These are phyloP conservation scores for Hypomyces perniciosus DNA, from an alignment of 2,329 filamentous ascomycete species.

Conservation along the genomic window DNA sequence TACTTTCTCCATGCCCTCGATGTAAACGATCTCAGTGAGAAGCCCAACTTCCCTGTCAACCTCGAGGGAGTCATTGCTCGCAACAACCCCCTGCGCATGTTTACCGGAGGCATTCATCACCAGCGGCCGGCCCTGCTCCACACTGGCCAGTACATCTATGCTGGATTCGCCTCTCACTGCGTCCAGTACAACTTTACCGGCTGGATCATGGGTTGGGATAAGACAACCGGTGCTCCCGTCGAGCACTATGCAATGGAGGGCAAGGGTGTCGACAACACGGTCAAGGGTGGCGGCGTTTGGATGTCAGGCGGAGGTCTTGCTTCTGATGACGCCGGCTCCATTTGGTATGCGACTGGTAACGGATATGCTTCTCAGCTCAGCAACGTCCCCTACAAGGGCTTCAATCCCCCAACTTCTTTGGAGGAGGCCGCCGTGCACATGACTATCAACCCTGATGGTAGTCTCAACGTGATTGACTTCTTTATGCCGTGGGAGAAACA, in stretches of 20 bases:
- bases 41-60: constrained; percentile 40
- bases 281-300: constrained; percentile 39
- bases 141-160: constrained; percentile 42
- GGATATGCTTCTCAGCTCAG: constrained; percentile 35
- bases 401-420: constrained; percentile 33
- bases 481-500: constrained; percentile 50
- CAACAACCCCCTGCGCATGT: constrained; percentile 43
- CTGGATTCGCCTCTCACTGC: constrained; percentile 50
- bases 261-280: constrained; percentile 30
- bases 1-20: constrained; percentile 34
- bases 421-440: constrained; percentile 42
- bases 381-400: constrained; percentile 33
- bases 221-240: constrained; percentile 31
- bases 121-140: constrained; percentile 45
- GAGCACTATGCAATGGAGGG: constrained; percentile 37
- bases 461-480: constrained; percentile 42
- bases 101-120: constrained; percentile 46
- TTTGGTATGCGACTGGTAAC: constrained; percentile 35
- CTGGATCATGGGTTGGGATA: constrained; percentile 44
- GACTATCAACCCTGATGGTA: constrained; percentile 34
- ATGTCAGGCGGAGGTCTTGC: constrained; percentile 36
- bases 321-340: constrained; percentile 33
- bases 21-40: constrained; percentile 32
- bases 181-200: constrained; percentile 52
- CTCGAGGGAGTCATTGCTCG: constrained; percentile 41